Base-by-base conservation (phyloP, 176 grass and related monocot genomes). In the Avena sativa region DNA sequence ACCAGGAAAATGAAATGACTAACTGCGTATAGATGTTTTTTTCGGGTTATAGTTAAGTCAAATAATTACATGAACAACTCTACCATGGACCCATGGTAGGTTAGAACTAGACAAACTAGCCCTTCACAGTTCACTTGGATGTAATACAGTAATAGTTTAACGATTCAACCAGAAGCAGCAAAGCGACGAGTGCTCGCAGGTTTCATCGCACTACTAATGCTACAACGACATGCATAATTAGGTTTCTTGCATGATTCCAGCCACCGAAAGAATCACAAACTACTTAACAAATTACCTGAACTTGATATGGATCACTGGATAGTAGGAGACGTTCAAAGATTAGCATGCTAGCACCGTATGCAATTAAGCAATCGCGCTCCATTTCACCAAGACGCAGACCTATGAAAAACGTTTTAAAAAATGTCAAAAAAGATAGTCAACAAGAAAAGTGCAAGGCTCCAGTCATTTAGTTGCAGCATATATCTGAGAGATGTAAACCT, bases 351-450 rank as follows among this genome's bases (percentile, higher is more conserved):
- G 96, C 92, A 80, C 97, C 97, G 6, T 96, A 94, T 23, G 94
- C 97, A 85, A 98, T 96, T 86, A 98, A 93, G 84, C 94, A 98
- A 62, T 98, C 97, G 49, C 97, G 93, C 72, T 98, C 97, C 97
- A 98, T 98, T 76, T 98, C 94, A 89, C 97, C 97, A 85, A 96
- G 90, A 86, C 97, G 90, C 12, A 98, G 76, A 56, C 97, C 97
- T 96, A 74, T 68, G 32, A 64, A 48, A 36, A 79, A 86, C 4
- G 60, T n/a, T 57, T 81, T 51, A 26, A 70, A 48, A 60, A 63
- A 71, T 55, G n/a, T 21, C 1, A 14, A 80, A 21, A 4, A 65
- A 78, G 68, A 79, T 32, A 83, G 59, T 25, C 61, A 85, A 57
- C 50, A 69, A 64, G 34, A 66, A 80, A 49, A 11, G 15, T 64